Evolutionary conservation across 495 filamentous ascomycete genomes (phyloP).

Genomic region (Daldinia bambusicola): DNA sequence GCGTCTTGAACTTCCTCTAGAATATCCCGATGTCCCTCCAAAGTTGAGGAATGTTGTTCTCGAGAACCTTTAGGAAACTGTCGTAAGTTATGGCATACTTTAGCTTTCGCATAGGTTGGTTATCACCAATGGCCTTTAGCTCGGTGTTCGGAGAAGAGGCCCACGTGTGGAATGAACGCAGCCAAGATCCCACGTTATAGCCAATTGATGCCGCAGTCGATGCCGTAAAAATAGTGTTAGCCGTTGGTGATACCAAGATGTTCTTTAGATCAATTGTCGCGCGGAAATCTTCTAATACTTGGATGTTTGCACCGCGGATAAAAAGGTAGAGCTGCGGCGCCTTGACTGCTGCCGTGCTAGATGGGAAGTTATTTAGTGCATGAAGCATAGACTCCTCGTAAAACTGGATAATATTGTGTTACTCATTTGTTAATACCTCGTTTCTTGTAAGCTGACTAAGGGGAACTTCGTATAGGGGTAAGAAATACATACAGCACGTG

Average conservation of each 20-base stretch:
- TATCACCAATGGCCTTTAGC: neutral
- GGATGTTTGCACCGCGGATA: neutral
- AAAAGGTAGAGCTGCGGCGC: neutral
- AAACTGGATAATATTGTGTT: neutral
- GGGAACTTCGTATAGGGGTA: neutral
- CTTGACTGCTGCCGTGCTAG: neutral
- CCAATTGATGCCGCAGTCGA: neutral
- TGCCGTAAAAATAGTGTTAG: neutral
- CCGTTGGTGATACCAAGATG: neutral
- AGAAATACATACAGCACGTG: constrained; percentile 1
- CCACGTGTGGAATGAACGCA: neutral
- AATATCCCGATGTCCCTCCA: neutral
- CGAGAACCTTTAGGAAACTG: neutral
- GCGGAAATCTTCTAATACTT: neutral
- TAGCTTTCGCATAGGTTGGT: neutral
- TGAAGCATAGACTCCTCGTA: constrained; percentile 2
- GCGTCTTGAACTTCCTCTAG: neutral
- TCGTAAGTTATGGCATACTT: neutral
- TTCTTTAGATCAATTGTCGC: neutral
- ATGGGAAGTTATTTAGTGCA: neutral
- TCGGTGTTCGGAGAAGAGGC: neutral
- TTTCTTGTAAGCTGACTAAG: neutral
- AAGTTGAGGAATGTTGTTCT: neutral
- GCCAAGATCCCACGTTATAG: neutral
- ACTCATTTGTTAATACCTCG: neutral